These are phyloP conservation scores for Hordeum vulgare DNA, from an alignment of 176 grass and related monocot species.

Conservation along the genomic window MorexV3_pseudomolecules_assembly NC_058522.1:330356957-330357456, in stretches of 20 bases:
- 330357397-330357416: slow-evolving; percentile 89
- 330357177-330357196: slow-evolving; percentile 46
- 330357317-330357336: background rate
- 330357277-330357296: too few relatives aligned
- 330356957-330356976: too few relatives aligned
- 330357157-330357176: slow-evolving; percentile 65
- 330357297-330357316: too few relatives aligned
- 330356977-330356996: slow-evolving; percentile 20
- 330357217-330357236: slow-evolving; percentile 60
- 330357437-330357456: slow-evolving; percentile 91
- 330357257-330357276: background rate
- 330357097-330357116: slow-evolving; percentile 15
- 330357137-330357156: slow-evolving; percentile 37
- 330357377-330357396: slow-evolving; percentile 60
- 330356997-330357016: slow-evolving; percentile 59
- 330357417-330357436: slow-evolving; percentile 76
- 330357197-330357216: slow-evolving; percentile 65
- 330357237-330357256: slow-evolving; percentile 40
- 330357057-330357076: slow-evolving; percentile 51
- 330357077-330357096: background rate
- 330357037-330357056: slow-evolving; percentile 54
- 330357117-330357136: background rate
- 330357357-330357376: slow-evolving; percentile 56
- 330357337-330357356: slow-evolving; percentile 10
- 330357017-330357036: slow-evolving; percentile 72